Base-by-base conservation (phyloP, 2,329 filamentous ascomycete species). In the Arachnomyces sp. region DNA sequence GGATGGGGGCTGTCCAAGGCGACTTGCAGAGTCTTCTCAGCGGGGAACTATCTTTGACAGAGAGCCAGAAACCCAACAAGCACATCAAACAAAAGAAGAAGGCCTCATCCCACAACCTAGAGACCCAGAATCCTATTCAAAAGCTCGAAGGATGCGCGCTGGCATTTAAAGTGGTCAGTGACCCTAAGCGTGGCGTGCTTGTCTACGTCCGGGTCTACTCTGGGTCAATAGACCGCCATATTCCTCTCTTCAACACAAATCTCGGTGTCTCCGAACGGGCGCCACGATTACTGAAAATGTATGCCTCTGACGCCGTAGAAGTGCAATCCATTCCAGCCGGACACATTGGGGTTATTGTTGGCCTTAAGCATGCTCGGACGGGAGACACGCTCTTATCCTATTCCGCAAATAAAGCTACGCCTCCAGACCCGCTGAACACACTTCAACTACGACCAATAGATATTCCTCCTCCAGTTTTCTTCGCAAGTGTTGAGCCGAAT, bases 141-240 rank as follows among this genome's bases (percentile, higher is more conserved):
- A 85, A 83, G 12, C 77, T 96, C 1, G 71, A 78, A 49, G 74
- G 74, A 25, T 85, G 81, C 51, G 80, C 80, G 2, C 62, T 86
- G 16, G 82, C 82, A 6, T 98, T 96, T 75, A 98, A 98, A 63
- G 92, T 96, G 4, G 87, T 92, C 48, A 84, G 90, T 49, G 90
- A 96, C 54, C 71, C 84, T 7, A 83, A 83, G 48, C 81, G 88
- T 42, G 92, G 92, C 13, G 82, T 93, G 39, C 73, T 96, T 44
- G 88, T 93, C 46, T 96, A 93, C 56, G 82, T 96, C 7, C 80
- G 92, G 31, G 86, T 95, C 6, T 96, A 96, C 62, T 85, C 87
- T 17, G 92, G 92, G 7, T 75, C 78, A 2, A 68, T 98, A 39
- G 77, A 80, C 43, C 80, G 81, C 34, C 87, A 86, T 50, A 74